These are phyloP conservation scores for Staphylotrichum longicolle DNA, from an alignment of 495 filamentous ascomycete species.

Conservation along the genomic window DNA sequence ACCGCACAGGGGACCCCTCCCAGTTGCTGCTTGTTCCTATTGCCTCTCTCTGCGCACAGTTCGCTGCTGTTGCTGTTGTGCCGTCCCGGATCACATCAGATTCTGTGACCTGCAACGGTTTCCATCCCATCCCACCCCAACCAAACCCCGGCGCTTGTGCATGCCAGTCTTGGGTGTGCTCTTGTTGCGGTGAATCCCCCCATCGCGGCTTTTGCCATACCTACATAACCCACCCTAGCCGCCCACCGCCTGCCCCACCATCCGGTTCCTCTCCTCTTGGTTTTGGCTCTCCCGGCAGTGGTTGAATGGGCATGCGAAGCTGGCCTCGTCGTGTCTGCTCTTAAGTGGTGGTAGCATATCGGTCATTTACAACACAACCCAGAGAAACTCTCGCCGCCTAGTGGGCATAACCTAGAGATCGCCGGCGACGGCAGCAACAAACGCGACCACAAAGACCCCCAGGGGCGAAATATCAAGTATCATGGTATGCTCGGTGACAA, in stretches of 20 bases:
- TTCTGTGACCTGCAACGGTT: conserved; percentile 27
- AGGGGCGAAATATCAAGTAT: conserved; percentile 11
- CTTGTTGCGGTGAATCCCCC: conserved; percentile 18
- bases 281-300: conserved; percentile 32
- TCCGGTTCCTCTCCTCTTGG: conserved; percentile 36
- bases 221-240: conserved; percentile 39
- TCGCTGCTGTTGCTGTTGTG: conserved; percentile 6
- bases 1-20: conserved; percentile 11
- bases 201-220: conserved; percentile 35
- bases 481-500: conserved; percentile 26
- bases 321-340: conserved; percentile 18
- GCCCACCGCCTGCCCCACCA: conserved; percentile 38
- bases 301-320: conserved; percentile 25
- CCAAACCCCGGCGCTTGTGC: conserved; percentile 26
- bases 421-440: conserved; percentile 41
- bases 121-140: conserved; percentile 11
- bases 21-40: conserved; percentile 14
- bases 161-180: background rate
- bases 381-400: background rate
- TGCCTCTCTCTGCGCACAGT: background rate
- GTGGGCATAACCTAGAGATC: conserved; percentile 22
- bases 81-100: conserved; percentile 15
- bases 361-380: background rate
- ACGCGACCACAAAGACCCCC: conserved; percentile 1
- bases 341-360: background rate